Evolutionary conservation across 2,329 filamentous ascomycete genomes (phyloP).

Genomic region (Clonostachys rhizophaga): DNA sequence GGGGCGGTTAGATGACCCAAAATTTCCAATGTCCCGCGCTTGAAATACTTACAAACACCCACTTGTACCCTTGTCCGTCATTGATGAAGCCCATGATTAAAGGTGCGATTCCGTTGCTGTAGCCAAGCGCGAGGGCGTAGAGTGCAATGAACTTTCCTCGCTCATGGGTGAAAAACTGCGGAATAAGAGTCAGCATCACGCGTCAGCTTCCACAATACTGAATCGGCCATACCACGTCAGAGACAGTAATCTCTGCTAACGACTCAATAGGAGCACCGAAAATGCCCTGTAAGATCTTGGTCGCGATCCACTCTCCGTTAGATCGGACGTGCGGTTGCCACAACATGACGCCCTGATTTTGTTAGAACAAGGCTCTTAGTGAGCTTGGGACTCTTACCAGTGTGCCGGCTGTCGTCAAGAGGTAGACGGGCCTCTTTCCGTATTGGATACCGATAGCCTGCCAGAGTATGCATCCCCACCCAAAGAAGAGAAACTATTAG

Average conservation of each 20-base stretch:
- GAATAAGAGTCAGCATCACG: background rate
- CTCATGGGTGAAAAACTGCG: conserved; percentile 31
- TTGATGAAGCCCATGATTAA: conserved; percentile 4
- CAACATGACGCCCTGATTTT: background rate
- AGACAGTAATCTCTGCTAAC: conserved; percentile 36
- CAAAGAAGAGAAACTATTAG: conserved; percentile 29
- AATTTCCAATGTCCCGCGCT: too few relatives aligned
- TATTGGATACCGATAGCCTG: conserved; percentile 40
- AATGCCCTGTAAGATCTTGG: conserved; percentile 36
- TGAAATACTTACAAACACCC: conserved; percentile 11
- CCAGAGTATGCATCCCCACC: conserved; percentile 40
- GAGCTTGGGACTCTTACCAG: conserved; percentile 7
- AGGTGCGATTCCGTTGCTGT: conserved; percentile 1
- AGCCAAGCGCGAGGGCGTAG: conserved; percentile 27
- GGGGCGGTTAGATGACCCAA: too few relatives aligned
- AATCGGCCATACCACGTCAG: conserved; percentile 24
- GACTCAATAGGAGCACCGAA: conserved; percentile 39
- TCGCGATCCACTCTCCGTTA: conserved; percentile 37
- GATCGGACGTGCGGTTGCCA: background rate
- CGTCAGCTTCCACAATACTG: too few relatives aligned
- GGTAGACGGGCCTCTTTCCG: conserved; percentile 32
- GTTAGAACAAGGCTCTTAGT: background rate
- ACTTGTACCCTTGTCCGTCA: conserved; percentile 14
- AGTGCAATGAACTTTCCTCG: conserved; percentile 35
- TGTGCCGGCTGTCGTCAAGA: conserved; percentile 25